Percentiles rank a stretch among this genome's conserved stretches.
Evolutionary conservation across 345 rosid species (phyloP).

Genomic region (Stellera chamaejasme): DNA sequence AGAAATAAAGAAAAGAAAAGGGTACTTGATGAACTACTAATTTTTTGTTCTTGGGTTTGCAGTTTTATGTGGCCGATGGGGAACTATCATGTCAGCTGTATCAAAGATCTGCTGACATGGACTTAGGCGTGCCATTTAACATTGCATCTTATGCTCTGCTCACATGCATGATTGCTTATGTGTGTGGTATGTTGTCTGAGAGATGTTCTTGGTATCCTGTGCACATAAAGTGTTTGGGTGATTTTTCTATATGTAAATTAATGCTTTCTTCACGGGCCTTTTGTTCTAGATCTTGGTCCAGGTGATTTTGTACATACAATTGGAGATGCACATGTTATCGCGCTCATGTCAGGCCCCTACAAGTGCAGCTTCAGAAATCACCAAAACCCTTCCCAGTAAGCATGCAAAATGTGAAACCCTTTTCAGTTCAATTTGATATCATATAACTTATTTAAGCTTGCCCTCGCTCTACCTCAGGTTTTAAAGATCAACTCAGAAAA

Average conservation of each 20-base stretch:
- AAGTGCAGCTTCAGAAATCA: conserved; percentile 85
- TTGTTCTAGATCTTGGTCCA: conserved; percentile 59
- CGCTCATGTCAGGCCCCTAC: conserved; percentile 73
- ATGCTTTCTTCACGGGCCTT: no score
- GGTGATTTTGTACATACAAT: conserved; percentile 80
- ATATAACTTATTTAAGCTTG: background rate
- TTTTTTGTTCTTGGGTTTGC: background rate
- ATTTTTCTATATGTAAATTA: no score
- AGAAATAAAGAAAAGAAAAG: no score
- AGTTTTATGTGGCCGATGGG: conserved; percentile 86
- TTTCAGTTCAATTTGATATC: no score
- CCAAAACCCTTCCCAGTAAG: conserved; percentile 93
- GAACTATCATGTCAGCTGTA: conserved; percentile 98
- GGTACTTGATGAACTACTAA: no score
- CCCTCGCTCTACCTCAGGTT: conserved; percentile 33
- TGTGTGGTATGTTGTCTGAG: conserved; percentile 54
- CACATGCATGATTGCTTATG: conserved; percentile 88
- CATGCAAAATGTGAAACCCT: conserved; percentile 12
- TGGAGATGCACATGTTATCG: conserved; percentile 91
- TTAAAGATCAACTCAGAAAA: conserved; percentile 86
- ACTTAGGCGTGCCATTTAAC: conserved; percentile 96
- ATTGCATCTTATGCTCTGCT: conserved; percentile 91
- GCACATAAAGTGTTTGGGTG: no score
- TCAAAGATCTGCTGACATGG: conserved; percentile 98
- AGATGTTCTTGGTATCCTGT: background rate